Evolutionary conservation across 306 rosid genomes (phyloP).

Genomic region (Ochetophila trinervis): DNA sequence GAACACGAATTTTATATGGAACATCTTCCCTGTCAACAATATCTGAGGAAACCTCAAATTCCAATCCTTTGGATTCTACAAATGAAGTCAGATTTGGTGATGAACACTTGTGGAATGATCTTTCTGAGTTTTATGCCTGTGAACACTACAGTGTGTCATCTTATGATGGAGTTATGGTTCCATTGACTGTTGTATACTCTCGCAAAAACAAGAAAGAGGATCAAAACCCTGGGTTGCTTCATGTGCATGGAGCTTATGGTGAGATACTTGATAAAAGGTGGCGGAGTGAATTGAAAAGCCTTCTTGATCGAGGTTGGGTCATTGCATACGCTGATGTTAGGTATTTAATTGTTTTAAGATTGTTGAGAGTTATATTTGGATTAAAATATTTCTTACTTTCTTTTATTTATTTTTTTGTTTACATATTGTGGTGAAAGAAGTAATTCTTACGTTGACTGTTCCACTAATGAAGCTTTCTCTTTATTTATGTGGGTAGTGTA

Average conservation of each 20-base stretch:
- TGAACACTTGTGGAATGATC: slow-evolving; percentile 73
- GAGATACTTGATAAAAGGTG: slow-evolving; percentile 90
- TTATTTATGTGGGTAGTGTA: slow-evolving; percentile 7
- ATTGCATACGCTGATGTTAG: slow-evolving; percentile 93
- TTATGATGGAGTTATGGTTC: slow-evolving; percentile 64
- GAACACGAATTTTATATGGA: slow-evolving; percentile 80
- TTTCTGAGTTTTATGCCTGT: slow-evolving; percentile 81
- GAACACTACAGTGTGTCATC: slow-evolving; percentile 69
- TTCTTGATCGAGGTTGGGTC: slow-evolving; percentile 92
- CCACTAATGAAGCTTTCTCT: slow-evolving; percentile 6
- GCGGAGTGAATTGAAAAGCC: slow-evolving; percentile 84
- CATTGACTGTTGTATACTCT: slow-evolving; percentile 72
- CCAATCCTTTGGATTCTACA: slow-evolving; percentile 31
- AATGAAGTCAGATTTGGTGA: slow-evolving; percentile 42
- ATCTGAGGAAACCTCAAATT: slow-evolving; percentile 28
- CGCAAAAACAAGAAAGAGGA: slow-evolving; percentile 47
- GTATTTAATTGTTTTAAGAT: slow-evolving; percentile 36
- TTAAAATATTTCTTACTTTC: not conserved
- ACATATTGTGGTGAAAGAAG: not conserved
- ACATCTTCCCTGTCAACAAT: slow-evolving; percentile 46
- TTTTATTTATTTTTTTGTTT: not conserved
- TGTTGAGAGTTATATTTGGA: slow-evolving; percentile 9
- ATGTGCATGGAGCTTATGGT: slow-evolving; percentile 88
- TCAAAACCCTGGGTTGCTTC: slow-evolving; percentile 77
- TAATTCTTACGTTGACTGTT: slow-evolving; percentile 11